These are phyloP conservation scores for Bassia scoparia DNA, from an alignment of 148 eudicot species.

Conservation along the genomic window DNA sequence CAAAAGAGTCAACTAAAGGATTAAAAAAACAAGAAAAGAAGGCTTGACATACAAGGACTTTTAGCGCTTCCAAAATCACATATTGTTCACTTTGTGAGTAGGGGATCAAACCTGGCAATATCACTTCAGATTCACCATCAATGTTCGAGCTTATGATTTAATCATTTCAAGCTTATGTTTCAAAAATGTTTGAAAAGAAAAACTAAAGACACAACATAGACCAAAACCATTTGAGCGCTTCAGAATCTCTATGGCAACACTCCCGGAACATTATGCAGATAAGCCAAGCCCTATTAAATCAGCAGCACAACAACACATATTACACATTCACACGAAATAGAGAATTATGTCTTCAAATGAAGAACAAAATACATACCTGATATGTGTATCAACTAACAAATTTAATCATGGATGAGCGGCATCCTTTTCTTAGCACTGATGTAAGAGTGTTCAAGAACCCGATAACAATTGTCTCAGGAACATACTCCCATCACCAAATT, in stretches of 20 bases:
- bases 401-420: slow-evolving; percentile 60
- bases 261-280: slow-evolving; percentile 69
- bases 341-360: background rate
- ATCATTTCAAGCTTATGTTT: no score
- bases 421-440: slow-evolving; percentile 55
- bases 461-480: slow-evolving; percentile 67
- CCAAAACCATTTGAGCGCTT: slow-evolving; percentile 81
- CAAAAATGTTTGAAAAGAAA: background rate
- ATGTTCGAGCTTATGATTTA: background rate
- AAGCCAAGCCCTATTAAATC: slow-evolving; percentile 68
- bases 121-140: slow-evolving; percentile 10
- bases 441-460: slow-evolving; percentile 61
- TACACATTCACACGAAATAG: slow-evolving; percentile 5
- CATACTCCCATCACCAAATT: slow-evolving; percentile 68
- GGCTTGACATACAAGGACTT: slow-evolving; percentile 59
- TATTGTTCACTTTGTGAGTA: slow-evolving; percentile 67
- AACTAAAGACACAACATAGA: slow-evolving; percentile 24
- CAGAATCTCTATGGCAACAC: slow-evolving; percentile 77
- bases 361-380: slow-evolving; percentile 42
- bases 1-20: background rate
- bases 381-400: slow-evolving; percentile 65
- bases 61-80: slow-evolving; percentile 88
- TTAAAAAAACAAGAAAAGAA: background rate
- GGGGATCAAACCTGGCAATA: slow-evolving; percentile 58
- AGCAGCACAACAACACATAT: slow-evolving; percentile 23